Base-by-base conservation (phyloP, 805 yeast species). In the Yamadazyma olivae region DNA sequence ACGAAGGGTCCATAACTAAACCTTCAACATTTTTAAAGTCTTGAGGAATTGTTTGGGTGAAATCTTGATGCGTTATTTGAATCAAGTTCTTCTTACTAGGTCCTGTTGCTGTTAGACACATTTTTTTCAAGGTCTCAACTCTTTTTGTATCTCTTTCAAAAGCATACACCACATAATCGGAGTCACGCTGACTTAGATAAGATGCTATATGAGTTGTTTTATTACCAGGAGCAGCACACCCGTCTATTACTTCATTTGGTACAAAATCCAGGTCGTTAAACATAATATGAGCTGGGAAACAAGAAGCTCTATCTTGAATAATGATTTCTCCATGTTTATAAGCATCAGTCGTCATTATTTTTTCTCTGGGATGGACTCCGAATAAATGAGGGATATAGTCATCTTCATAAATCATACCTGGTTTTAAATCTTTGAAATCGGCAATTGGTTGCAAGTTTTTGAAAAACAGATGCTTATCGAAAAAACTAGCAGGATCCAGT, bases 181-280 rank as follows among this genome's bases (percentile, higher is more conserved):
- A 29, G 28, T 30, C 30, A 5, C 17, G n/a, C 26, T 13, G 3
- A 6, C 10, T 17, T 16, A 87, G 59, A 33, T 75, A 66, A 0
- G 93, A 77, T 0, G 96, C 96, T 16, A 83, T 64, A 61, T 91
- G 98, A 0, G 97, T 87, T 0, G 99, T 93, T 57, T 93, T 95
- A 59, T 93, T 93, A 4, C 99, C 99, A 4, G 99, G 99, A 0
- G 99, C 99, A 2, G 98, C 90, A 63, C 97, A 90, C 1, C 96
- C 83, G 61, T 93, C 99, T 30, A 93, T 84, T 8, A 89, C 78
- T 17, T 69, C 59, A 40, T 75, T 81, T 30, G 81, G 83, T 2
- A 36, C 33, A 3, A 75, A 67, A 1, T 55, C 37, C 0, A 91
- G 86, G 35, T 61, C 64, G 26, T 48, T 41, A 43, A 76, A 69